Conservation (phyloP, 768 basidiomycete genomes). For the Hydnomerulius pinastri region DNA sequence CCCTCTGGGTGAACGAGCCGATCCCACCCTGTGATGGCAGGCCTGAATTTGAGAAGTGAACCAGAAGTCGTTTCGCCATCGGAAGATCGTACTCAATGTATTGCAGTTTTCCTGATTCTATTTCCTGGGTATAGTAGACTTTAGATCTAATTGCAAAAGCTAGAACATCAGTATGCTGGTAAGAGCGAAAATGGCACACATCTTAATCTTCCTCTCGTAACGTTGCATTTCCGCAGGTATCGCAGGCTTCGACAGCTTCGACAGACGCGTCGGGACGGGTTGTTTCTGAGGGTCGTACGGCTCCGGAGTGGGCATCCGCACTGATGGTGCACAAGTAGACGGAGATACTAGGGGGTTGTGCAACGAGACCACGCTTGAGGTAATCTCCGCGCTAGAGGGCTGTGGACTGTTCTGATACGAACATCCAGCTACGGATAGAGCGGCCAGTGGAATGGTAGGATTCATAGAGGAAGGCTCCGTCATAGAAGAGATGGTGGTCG, state of each 20-base stretch:
- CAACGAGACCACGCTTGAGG: not conserved
- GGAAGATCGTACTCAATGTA: not conserved
- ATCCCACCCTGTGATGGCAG: conserved; percentile 39
- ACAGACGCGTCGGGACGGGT: too few species aligned
- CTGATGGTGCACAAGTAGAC: too few species aligned
- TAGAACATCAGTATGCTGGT: too few species aligned
- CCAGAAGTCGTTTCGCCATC: not conserved
- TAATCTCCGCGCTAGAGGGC: not conserved
- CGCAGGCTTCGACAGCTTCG: not conserved
- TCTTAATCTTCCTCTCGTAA: not conserved
- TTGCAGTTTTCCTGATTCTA: not conserved
- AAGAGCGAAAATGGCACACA: too few species aligned
- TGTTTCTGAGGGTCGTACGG: too few species aligned
- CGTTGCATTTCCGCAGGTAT: not conserved
- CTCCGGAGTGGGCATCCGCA: too few species aligned
- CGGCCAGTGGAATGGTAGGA: not conserved
- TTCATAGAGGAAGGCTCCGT: not conserved
- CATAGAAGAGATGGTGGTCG: not conserved
- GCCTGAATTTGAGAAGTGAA: not conserved
- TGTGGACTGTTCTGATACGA: not conserved
- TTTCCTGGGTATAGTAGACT: not conserved
- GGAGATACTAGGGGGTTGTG: too few species aligned
- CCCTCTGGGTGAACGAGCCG: conserved; percentile 54
- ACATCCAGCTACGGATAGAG: not conserved
- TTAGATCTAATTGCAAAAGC: too few species aligned